These are phyloP conservation scores for Solanum rostratum DNA, from an alignment of 257 asterid genomes.

Conservation along the genomic window DNA sequence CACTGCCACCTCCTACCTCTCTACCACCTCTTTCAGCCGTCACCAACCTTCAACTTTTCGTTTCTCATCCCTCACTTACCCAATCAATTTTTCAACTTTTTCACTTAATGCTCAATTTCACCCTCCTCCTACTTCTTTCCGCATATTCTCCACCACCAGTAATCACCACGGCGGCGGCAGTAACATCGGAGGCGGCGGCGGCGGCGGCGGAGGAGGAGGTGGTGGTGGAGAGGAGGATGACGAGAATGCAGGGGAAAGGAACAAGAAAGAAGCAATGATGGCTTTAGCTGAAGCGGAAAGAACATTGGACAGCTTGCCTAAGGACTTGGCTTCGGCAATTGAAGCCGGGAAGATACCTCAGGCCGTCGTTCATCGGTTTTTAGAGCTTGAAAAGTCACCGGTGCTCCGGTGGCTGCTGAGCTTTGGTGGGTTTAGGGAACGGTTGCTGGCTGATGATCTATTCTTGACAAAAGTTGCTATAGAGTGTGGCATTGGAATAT, in stretches of 20 bases:
- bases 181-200: conserved; percentile 8
- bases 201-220: conserved; percentile 12
- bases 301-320: conserved; percentile 69
- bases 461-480: conserved; percentile 95
- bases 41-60: not conserved
- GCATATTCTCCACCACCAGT: conserved; percentile 18
- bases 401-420: conserved; percentile 56
- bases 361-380: conserved; percentile 40
- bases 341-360: conserved; percentile 79
- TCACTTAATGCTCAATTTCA: conserved; percentile 14
- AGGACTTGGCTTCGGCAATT: conserved; percentile 70
- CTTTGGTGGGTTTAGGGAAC: conserved; percentile 82
- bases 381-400: conserved; percentile 73
- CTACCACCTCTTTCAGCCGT: not conserved
- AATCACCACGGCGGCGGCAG: conserved; percentile 2
- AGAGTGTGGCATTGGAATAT: conserved; percentile 92
- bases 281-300: conserved; percentile 72
- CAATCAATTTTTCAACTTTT: not conserved
- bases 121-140: conserved; percentile 15
- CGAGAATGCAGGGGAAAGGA: conserved; percentile 61
- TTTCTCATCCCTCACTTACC: conserved; percentile 2
- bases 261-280: conserved; percentile 64
- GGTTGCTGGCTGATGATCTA: conserved; percentile 89
- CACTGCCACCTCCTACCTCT: conserved; percentile 9
- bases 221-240: conserved; percentile 24